A percentile compares a stretch with the other conserved stretches of the same genome.
phyloP scores from a whole-genome alignment of 2,329 filamentous ascomycete species.

The Hymenoscyphus albidus region DNA sequence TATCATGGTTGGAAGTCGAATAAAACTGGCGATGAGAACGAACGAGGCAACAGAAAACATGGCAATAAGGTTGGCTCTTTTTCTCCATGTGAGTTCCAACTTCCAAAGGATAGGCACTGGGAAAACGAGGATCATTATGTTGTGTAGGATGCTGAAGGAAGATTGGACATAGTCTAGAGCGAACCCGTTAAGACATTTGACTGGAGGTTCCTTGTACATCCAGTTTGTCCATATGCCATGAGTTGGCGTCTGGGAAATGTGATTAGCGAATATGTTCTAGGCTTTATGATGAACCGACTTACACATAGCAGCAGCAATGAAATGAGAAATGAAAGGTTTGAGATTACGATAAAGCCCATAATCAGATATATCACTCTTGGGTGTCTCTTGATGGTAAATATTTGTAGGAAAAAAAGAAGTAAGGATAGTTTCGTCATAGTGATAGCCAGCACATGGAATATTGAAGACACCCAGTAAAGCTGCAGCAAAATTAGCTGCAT shows the following conservation, averaged over 20 bases:
- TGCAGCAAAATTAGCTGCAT: background rate
- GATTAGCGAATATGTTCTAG: background rate
- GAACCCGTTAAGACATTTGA: conserved; percentile 56
- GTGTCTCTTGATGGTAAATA: conserved; percentile 1
- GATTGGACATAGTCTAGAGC: conserved; percentile 63
- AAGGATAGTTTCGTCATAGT: conserved; percentile 9
- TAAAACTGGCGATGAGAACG: conserved; percentile 15
- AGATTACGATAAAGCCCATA: background rate
- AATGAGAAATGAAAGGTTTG: conserved; percentile 5
- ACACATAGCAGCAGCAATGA: background rate
- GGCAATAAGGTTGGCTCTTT: conserved; percentile 62
- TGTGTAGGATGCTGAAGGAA: conserved; percentile 48
- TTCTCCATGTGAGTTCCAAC: conserved; percentile 59
- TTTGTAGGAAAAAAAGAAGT: conserved; percentile 7
- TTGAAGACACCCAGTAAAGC: conserved; percentile 2
- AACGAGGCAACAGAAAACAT: conserved; percentile 46
- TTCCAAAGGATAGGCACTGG: conserved; percentile 61
- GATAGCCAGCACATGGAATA: conserved; percentile 2
- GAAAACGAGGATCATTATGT: conserved; percentile 60
- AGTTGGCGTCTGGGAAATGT: conserved; percentile 4
- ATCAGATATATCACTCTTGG: conserved; percentile 1
- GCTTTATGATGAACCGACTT: background rate
- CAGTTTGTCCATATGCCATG: conserved; percentile 21
- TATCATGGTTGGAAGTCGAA: conserved; percentile 12
- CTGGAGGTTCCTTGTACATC: conserved; percentile 11